phyloP scores from a whole-genome alignment of 2,329 filamentous ascomycete species.

The Paracorniculantispora psalliotae region DNA sequence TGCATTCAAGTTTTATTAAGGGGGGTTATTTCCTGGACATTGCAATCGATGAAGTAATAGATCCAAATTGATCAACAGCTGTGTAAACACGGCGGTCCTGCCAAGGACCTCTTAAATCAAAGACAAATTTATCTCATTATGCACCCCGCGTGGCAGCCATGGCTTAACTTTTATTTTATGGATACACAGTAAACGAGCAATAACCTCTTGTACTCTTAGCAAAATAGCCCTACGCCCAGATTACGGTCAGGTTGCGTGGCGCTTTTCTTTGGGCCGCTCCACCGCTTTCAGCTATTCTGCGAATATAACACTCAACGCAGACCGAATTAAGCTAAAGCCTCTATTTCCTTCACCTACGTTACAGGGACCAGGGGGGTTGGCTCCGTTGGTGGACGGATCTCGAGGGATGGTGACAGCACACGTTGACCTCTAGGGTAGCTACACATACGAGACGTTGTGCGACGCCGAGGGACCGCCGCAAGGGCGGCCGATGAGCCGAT shows the following conservation, averaged over 20 bases:
- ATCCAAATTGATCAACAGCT: conserved; percentile 2
- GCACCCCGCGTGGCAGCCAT: conserved; percentile 8
- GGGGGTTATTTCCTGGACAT: background rate
- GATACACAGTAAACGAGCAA: conserved; percentile 1
- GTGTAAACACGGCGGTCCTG: background rate
- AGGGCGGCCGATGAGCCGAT: background rate
- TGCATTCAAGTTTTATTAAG: conserved; percentile 5
- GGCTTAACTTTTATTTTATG: conserved; percentile 10
- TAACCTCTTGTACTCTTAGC: background rate
- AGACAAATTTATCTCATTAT: background rate
- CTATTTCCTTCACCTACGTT: background rate
- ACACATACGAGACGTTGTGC: too few species aligned
- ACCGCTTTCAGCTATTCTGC: background rate
- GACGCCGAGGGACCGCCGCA: too few species aligned
- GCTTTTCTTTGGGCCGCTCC: background rate
- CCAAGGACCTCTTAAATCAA: background rate
- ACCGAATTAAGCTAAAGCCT: background rate
- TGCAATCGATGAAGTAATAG: background rate
- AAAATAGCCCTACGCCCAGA: background rate
- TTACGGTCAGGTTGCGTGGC: background rate
- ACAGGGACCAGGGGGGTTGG: conserved; percentile 1
- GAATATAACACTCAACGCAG: background rate
- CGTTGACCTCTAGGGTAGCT: background rate
- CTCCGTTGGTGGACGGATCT: background rate
- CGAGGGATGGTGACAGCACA: background rate